Percentiles rank a stretch among this genome's conserved stretches.
These are phyloP conservation scores for Diutina pseudorugosa DNA, from an alignment of 1,139 yeast species.

Conservation along the genomic window DNA sequence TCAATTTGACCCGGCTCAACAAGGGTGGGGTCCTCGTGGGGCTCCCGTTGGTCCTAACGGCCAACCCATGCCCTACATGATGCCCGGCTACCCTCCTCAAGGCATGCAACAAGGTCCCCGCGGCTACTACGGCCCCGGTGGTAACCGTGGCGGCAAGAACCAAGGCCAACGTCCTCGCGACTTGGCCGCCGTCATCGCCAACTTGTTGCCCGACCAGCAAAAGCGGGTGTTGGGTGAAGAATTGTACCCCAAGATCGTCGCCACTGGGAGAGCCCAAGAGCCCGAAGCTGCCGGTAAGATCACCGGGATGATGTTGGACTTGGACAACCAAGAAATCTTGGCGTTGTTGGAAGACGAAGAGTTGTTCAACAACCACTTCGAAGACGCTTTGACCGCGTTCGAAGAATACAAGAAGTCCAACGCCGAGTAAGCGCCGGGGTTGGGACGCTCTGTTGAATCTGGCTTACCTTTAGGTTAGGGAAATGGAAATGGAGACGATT, in stretches of 20 bases:
- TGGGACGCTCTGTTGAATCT: not conserved
- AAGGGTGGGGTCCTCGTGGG: constrained; percentile 65
- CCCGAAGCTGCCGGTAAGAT: constrained; percentile 97
- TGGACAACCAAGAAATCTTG: constrained; percentile 86
- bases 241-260: constrained; percentile 85
- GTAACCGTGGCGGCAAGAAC: constrained; percentile 30
- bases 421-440: not conserved
- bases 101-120: constrained; percentile 32
- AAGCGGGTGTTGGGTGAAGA: constrained; percentile 97
- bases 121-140: constrained; percentile 26
- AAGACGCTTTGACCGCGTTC: constrained; percentile 90
- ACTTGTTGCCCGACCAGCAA: constrained; percentile 76
- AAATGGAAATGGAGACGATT: constrained; percentile 2
- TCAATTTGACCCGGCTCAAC: constrained; percentile 36
- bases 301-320: constrained; percentile 97
- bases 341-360: constrained; percentile 84
- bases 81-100: constrained; percentile 55
- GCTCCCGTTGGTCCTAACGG: constrained; percentile 77
- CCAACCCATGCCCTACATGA: constrained; percentile 71
- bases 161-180: constrained; percentile 25
- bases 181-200: constrained; percentile 48
- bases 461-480: not conserved
- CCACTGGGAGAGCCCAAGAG: constrained; percentile 77
- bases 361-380: constrained; percentile 81
- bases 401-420: constrained; percentile 51